Conservation (phyloP, 768 basidiomycete genomes). For the Pleurotus tuber-regium region DNA sequence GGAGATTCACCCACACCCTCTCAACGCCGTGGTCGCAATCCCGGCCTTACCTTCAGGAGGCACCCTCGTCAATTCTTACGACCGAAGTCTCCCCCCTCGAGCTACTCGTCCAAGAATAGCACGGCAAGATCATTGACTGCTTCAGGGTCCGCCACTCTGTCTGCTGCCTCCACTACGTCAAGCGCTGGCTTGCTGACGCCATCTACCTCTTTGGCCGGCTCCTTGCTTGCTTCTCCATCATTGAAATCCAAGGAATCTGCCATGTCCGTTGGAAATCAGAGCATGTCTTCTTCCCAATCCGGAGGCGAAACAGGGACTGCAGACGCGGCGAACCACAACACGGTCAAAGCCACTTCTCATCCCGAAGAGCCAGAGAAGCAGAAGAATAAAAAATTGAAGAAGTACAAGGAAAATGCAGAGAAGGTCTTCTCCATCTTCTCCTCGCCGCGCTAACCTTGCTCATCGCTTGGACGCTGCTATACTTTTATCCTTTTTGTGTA, state of each 20-base stretch:
- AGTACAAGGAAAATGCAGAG: conserved; percentile 85
- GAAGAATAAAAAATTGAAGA: conserved; percentile 77
- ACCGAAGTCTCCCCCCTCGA: conserved; percentile 61
- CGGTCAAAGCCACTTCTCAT: conserved; percentile 21
- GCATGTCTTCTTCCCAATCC: conserved; percentile 71
- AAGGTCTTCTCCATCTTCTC: conserved; percentile 83
- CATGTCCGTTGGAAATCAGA: conserved; percentile 66
- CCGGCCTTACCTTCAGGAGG: conserved; percentile 71
- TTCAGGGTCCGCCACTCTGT: conserved; percentile 48
- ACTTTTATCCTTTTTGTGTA: conserved; percentile 11
- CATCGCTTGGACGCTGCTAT: conserved; percentile 9
- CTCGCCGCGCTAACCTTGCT: conserved; percentile 53
- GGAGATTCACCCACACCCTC: conserved; percentile 46
- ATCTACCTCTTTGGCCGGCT: conserved; percentile 53
- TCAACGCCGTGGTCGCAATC: conserved; percentile 68
- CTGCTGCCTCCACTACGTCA: conserved; percentile 35
- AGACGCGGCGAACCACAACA: conserved; percentile 28
- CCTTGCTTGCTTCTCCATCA: conserved; percentile 55
- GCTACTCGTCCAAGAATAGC: conserved; percentile 38
- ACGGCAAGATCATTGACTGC: conserved; percentile 30
- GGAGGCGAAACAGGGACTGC: conserved; percentile 24
- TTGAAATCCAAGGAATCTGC: conserved; percentile 81
- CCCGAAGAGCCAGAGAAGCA: conserved; percentile 52
- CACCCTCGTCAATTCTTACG: conserved; percentile 70
- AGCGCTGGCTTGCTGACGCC: conserved; percentile 56